Conservation (phyloP, 2,329 filamentous ascomycete species). For the Fusarium newnesense region DNA sequence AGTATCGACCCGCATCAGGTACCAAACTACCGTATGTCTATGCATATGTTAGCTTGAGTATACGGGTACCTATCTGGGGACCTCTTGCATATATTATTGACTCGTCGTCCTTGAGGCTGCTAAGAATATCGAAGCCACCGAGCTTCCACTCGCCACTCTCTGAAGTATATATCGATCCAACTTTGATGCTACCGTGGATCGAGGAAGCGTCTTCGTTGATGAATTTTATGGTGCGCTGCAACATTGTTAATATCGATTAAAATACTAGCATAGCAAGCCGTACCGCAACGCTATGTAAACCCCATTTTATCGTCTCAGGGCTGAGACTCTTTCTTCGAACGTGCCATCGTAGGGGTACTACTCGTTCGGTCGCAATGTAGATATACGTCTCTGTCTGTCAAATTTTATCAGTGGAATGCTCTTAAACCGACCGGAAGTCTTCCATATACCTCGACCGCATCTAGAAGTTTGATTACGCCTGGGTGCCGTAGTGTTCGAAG, state of each 20-base stretch:
- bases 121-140: conserved; percentile 91
- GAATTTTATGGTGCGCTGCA: conserved; percentile 90
- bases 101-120: conserved; percentile 95
- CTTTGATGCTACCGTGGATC: conserved; percentile 87
- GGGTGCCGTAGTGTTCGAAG: conserved; percentile 92
- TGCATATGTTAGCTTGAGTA: conserved; percentile 12
- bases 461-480: conserved; percentile 91
- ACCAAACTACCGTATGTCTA: conserved; percentile 88
- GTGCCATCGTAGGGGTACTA: conserved; percentile 89
- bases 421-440: neutral
- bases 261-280: conserved; percentile 23
- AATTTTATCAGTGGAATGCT: conserved; percentile 36
- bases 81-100: conserved; percentile 81
- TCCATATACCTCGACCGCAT: conserved; percentile 84
- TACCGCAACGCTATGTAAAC: conserved; percentile 86
- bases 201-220: conserved; percentile 94
- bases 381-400: conserved; percentile 88
- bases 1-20: conserved; percentile 85
- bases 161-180: conserved; percentile 89
- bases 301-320: conserved; percentile 97
- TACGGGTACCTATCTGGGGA: neutral
- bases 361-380: conserved; percentile 93
- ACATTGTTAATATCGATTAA: conserved; percentile 31
- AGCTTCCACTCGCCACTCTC: conserved; percentile 99
- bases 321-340: conserved; percentile 87